These are phyloP conservation scores for Lithospermum erythrorhizon DNA, from an alignment of 257 asterid species.

Conservation along the genomic window DNA sequence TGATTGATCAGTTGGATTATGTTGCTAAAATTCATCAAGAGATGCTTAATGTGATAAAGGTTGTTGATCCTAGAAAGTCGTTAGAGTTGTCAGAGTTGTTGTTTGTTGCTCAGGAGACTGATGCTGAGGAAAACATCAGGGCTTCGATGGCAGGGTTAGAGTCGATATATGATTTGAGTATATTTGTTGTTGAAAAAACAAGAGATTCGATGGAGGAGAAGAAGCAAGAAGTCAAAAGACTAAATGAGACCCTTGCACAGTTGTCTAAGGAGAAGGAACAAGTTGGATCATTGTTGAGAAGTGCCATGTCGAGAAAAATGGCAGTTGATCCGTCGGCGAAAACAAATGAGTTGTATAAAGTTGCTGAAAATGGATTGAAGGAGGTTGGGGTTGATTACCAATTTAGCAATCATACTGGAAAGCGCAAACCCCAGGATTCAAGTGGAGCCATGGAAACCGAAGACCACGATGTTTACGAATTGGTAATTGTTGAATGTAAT, in stretches of 20 bases:
- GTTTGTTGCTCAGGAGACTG: conserved; percentile 82
- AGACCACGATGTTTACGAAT: conserved; percentile 67
- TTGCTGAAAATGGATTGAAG: conserved; percentile 80
- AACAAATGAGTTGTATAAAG: conserved; percentile 74
- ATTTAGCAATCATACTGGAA: conserved; percentile 40
- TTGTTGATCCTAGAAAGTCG: conserved; percentile 62
- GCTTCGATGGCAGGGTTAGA: conserved; percentile 92
- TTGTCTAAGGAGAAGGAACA: conserved; percentile 84
- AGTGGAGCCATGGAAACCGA: conserved; percentile 39
- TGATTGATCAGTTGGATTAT: conserved; percentile 62
- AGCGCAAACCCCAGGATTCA: conserved; percentile 28
- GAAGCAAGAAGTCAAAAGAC: conserved; percentile 46
- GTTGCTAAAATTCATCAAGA: conserved; percentile 59
- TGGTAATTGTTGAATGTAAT: conserved; percentile 35
- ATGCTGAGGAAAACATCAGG: conserved; percentile 71
- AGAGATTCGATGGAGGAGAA: conserved; percentile 59
- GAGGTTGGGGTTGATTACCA: conserved; percentile 83
- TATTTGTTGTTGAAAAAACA: conserved; percentile 54
- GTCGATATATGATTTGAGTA: conserved; percentile 68
- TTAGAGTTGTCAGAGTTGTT: conserved; percentile 73
- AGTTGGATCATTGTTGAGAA: conserved; percentile 73
- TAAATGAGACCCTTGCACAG: conserved; percentile 58
- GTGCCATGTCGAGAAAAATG: conserved; percentile 69
- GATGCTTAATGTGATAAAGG: conserved; percentile 55
- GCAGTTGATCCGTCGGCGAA: conserved; percentile 70